A percentile compares a stretch with the other conserved stretches of the same genome.
These are phyloP conservation scores for Halteria grandinella DNA, from an alignment of 73 alveolate genomes.

Conservation along the genomic window DNA sequence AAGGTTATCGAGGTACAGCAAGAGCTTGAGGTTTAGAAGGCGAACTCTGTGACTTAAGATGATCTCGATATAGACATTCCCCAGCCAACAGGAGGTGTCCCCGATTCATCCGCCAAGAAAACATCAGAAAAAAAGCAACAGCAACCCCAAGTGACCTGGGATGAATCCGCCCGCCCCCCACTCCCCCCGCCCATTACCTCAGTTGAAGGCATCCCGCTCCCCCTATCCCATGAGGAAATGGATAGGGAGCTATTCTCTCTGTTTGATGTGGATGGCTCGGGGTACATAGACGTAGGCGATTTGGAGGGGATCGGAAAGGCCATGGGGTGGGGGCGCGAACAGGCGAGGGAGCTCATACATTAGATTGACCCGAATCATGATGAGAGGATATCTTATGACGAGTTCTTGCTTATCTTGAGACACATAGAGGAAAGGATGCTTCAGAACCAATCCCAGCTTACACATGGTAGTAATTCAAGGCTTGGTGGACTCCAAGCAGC, in stretches of 20 bases:
- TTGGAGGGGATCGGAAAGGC: slow-evolving; percentile 36
- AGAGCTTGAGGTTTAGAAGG: too few species aligned
- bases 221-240: too few species aligned
- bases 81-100: too few species aligned
- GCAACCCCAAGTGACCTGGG: too few species aligned
- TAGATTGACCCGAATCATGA: slow-evolving; percentile 63
- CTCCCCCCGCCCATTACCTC: too few species aligned
- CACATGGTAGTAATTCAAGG: background rate
- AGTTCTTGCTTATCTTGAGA: slow-evolving; percentile 57
- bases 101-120: too few species aligned
- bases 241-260: slow-evolving; percentile 1
- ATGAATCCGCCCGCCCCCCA: too few species aligned
- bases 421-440: slow-evolving; percentile 57
- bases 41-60: too few species aligned
- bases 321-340: slow-evolving; percentile 32
- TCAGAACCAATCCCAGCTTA: background rate
- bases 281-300: slow-evolving; percentile 24
- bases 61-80: too few species aligned
- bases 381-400: slow-evolving; percentile 59
- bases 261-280: slow-evolving; percentile 45
- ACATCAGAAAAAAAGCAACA: too few species aligned
- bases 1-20: too few species aligned
- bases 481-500: background rate
- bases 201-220: too few species aligned
- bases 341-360: slow-evolving; percentile 28